Evolutionary conservation across 2,329 filamentous ascomycete species (phyloP).

Genomic region (Corniculantispora saksenae): DNA sequence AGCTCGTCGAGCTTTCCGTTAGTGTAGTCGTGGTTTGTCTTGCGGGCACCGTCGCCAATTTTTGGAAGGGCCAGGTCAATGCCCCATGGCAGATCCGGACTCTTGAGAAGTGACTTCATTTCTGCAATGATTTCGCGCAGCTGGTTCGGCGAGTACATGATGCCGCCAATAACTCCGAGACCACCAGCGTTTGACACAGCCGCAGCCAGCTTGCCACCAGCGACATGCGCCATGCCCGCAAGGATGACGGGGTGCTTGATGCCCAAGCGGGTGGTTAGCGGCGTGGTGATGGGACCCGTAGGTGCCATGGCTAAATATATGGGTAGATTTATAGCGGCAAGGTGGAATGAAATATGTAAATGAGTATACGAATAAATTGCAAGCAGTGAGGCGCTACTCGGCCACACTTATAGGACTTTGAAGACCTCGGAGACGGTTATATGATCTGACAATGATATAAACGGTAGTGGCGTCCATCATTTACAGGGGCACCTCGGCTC

Average conservation of each 20-base stretch:
- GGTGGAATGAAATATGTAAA: background rate
- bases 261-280: conserved; percentile 74
- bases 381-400: background rate
- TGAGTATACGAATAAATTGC: background rate
- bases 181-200: conserved; percentile 89
- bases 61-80: conserved; percentile 91
- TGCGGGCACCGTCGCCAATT: conserved; percentile 77
- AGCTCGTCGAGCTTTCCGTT: conserved; percentile 84
- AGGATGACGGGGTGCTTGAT: conserved; percentile 90
- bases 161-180: conserved; percentile 72
- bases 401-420: background rate
- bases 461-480: background rate
- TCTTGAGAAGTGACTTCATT: conserved; percentile 72
- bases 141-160: conserved; percentile 72
- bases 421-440: conserved; percentile 2
- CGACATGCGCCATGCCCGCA: conserved; percentile 90
- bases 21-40: conserved; percentile 96
- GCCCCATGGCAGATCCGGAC: conserved; percentile 77
- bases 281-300: conserved; percentile 68
- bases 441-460: background rate
- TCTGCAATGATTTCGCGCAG: conserved; percentile 81
- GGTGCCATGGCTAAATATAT: conserved; percentile 8
- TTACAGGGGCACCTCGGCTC: conserved; percentile 7
- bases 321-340: background rate
- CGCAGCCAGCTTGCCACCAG: conserved; percentile 74